A percentile compares a stretch with the other conserved stretches of the same genome.
Evolutionary conservation across 345 rosid species (phyloP).

Genomic region (Linum tenue): DNA sequence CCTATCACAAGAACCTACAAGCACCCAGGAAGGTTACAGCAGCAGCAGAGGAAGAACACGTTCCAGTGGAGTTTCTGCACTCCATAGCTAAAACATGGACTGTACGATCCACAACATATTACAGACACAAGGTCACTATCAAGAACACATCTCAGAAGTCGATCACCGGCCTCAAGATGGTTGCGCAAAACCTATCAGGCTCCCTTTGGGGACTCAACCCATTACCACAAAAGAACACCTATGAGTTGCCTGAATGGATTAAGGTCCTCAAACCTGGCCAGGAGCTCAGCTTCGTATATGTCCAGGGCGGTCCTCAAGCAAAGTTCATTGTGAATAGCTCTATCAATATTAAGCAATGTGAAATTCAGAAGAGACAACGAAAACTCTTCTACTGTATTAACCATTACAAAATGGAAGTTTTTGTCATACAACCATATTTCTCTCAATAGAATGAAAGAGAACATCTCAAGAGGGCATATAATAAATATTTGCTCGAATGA

Average conservation of each 20-base stretch:
- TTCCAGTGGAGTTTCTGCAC: slow-evolving; percentile 47
- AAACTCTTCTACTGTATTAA: too few relatives aligned
- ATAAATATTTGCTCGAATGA: too few relatives aligned
- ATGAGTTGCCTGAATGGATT: slow-evolving; percentile 45
- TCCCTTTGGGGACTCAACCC: slow-evolving; percentile 58
- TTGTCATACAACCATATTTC: too few relatives aligned
- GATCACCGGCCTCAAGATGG: slow-evolving; percentile 37
- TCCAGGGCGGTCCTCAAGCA: slow-evolving; percentile 79
- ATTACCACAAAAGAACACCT: slow-evolving; percentile 33
- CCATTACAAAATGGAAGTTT: too few relatives aligned
- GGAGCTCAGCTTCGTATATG: slow-evolving; percentile 44
- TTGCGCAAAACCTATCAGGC: slow-evolving; percentile 44
- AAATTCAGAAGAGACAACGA: too few relatives aligned
- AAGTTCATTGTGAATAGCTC: slow-evolving; percentile 44
- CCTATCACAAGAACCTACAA: slow-evolving; percentile 20
- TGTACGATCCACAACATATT: slow-evolving; percentile 34
- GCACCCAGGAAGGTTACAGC: slow-evolving; percentile 21
- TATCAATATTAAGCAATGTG: slow-evolving; percentile 29
- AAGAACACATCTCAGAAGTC: slow-evolving; percentile 50
- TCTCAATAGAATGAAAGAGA: too few relatives aligned
- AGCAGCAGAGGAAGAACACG: slow-evolving; percentile 23
- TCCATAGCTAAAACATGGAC: slow-evolving; percentile 57
- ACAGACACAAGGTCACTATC: slow-evolving; percentile 60
- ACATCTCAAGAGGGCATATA: too few relatives aligned
- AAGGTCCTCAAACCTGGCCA: slow-evolving; percentile 38